Evolutionary conservation across 352 stramenopile genomes (phyloP), one percentile per base, ranked within the genome.

Genomic region (Phytophthora vignae): DNA sequence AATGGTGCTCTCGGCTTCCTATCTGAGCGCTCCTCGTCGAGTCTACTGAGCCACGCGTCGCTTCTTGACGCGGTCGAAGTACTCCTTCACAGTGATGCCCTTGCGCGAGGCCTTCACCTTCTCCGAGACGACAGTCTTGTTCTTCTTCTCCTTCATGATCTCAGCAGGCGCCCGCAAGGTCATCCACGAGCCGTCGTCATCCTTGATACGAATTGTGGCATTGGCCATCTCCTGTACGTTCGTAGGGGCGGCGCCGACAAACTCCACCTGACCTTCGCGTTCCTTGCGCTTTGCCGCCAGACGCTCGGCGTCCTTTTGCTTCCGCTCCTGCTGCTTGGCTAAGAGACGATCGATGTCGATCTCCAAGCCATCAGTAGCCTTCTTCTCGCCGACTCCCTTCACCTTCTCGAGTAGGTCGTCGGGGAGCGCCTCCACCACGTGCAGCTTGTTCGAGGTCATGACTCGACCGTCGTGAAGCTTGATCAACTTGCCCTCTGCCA

Each of bases 61-160:
- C 72, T 92, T 93, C 73, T 94, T 94, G 50, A 96, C 87, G 56
- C 89, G 89, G 64, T 94, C 86, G 57, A 96, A 93, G 74, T 96
- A 96, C 57, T 96, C 89, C 64, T 96, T 93, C 31, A 96, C 85
- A 42, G 89, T 88, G 52, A 96, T 91, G 25, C 89, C 89, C 62
- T 90, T 91, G 62, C 89, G 87, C 9, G 76, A 76, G 14, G 83
- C 81, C 71, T 96, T 96, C 17, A 86, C 81, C 46, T 91, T 85
- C 3, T 84, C 77, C 11, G 87, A 84, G 3, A 96, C 84, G 8
- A 83, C 64, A 0, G 82, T 77, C 58, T 93, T 93, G 58, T 72
- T 81, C 63, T 91, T 77, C 73, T 90, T 25, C 56, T 94, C 76
- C 70, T 87, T 79, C 50, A 95, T 84, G 61, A 96, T 95, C 76